Evolutionary conservation across 495 filamentous ascomycete genomes (phyloP).

Genomic region (Stereocaulon alpinum): DNA sequence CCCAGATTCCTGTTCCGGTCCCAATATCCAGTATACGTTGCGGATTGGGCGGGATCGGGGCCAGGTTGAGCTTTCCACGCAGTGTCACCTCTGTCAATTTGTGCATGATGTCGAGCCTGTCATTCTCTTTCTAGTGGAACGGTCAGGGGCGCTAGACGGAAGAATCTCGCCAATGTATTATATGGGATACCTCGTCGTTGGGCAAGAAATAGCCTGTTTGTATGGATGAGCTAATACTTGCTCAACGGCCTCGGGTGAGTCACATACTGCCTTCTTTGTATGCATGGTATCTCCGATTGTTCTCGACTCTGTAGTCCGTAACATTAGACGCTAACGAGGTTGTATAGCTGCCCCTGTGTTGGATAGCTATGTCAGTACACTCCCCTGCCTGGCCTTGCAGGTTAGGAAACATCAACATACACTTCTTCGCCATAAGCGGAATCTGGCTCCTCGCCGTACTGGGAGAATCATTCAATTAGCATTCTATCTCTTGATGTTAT

Average conservation of each 20-base stretch:
- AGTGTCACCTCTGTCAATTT: constrained; percentile 44
- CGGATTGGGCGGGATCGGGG: constrained; percentile 32
- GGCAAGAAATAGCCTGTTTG: constrained; percentile 32
- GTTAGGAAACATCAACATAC: constrained; percentile 3
- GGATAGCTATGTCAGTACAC: not conserved
- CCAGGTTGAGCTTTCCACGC: constrained; percentile 42
- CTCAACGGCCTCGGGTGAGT: not conserved
- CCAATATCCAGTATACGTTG: constrained; percentile 38
- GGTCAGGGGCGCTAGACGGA: constrained; percentile 1
- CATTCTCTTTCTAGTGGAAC: constrained; percentile 25
- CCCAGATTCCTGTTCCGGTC: constrained; percentile 43
- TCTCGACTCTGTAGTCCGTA: constrained; percentile 42
- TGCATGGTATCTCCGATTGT: constrained; percentile 36
- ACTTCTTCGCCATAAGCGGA: constrained; percentile 20
- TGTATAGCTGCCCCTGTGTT: constrained; percentile 21
- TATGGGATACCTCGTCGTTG: constrained; percentile 36
- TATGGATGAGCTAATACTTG: not conserved
- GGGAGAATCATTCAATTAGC: not conserved
- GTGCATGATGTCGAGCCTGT: constrained; percentile 52
- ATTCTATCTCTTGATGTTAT: not conserved
- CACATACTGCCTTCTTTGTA: constrained; percentile 33
- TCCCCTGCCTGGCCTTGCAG: too few relatives aligned
- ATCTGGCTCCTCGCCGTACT: constrained; percentile 20
- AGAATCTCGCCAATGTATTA: not conserved
- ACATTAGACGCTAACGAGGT: constrained; percentile 41